phyloP scores from a whole-genome alignment of 73 alveolate genomes.

The Diophrys appendiculata region DNA sequence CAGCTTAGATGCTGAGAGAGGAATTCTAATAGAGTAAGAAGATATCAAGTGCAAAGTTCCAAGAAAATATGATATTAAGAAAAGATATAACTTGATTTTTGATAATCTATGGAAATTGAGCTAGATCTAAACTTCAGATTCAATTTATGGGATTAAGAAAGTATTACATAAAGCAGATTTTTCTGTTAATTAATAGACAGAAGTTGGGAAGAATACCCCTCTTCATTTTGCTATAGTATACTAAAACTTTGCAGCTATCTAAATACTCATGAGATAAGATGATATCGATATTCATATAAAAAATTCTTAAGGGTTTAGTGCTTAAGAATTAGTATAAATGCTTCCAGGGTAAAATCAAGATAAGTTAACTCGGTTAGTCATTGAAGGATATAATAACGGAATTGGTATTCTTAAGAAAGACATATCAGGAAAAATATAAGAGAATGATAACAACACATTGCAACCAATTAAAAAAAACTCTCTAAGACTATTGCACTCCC shows the following conservation, averaged over 20 bases:
- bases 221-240: conserved; percentile 5
- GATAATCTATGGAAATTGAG: conserved; percentile 3
- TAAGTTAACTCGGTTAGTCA: no score
- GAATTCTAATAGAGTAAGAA: background rate
- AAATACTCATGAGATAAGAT: background rate
- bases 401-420: no score
- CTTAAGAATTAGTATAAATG: background rate
- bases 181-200: conserved; percentile 1
- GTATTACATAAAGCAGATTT: background rate
- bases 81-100: background rate
- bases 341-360: conserved; percentile 8
- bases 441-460: no score
- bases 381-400: no score
- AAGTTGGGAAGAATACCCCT: conserved; percentile 11
- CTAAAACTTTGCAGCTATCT: background rate
- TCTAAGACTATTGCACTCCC: no score
- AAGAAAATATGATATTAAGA: background rate
- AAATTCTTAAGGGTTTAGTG: conserved; percentile 1
- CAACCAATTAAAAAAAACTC: no score
- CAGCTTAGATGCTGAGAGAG: conserved; percentile 7
- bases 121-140: background rate
- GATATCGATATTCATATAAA: background rate
- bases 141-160: background rate
- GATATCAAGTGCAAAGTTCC: background rate
- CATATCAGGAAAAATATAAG: no score